These are phyloP conservation scores for Elsinoe australis DNA, from an alignment of 2,329 filamentous ascomycete species.

Conservation along the genomic window DNA sequence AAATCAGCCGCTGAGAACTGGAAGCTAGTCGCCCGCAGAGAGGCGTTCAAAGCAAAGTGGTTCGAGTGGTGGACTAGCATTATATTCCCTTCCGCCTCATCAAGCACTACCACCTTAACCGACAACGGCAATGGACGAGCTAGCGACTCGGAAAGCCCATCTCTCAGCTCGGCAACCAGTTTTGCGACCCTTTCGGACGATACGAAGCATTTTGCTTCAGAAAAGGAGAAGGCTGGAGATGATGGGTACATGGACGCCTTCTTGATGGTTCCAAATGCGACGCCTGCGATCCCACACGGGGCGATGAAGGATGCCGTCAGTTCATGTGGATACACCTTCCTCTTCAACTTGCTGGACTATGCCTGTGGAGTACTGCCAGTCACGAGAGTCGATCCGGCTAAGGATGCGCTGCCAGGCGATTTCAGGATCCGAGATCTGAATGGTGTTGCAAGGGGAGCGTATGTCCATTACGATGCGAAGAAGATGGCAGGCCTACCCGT, in stretches of 20 bases:
- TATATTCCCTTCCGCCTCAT: neutral
- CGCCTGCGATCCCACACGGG: slow-evolving; percentile 76
- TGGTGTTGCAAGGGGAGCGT: slow-evolving; percentile 72
- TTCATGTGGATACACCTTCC: slow-evolving; percentile 85
- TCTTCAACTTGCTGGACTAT: slow-evolving; percentile 91
- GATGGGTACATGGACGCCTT: slow-evolving; percentile 59
- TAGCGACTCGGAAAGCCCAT: slow-evolving; percentile 32
- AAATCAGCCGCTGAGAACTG: slow-evolving; percentile 74
- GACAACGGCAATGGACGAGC: slow-evolving; percentile 46
- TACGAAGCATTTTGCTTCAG: slow-evolving; percentile 21
- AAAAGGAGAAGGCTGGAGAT: slow-evolving; percentile 18
- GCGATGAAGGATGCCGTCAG: slow-evolving; percentile 80
- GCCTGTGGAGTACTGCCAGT: slow-evolving; percentile 74
- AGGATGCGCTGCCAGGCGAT: slow-evolving; percentile 57
- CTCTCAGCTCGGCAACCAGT: slow-evolving; percentile 6
- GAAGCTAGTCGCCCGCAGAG: slow-evolving; percentile 68
- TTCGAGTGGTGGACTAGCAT: slow-evolving; percentile 65
- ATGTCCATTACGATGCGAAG: slow-evolving; percentile 72
- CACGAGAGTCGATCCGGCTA: slow-evolving; percentile 65
- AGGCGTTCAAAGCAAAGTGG: slow-evolving; percentile 69
- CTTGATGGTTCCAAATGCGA: slow-evolving; percentile 79
- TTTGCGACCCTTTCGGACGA: slow-evolving; percentile 28
- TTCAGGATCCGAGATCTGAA: slow-evolving; percentile 62
- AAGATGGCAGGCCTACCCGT: slow-evolving; percentile 85
- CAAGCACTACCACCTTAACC: neutral